Evolutionary conservation across 768 basidiomycete species (phyloP).

Genomic region (Tulasnella sp.): DNA sequence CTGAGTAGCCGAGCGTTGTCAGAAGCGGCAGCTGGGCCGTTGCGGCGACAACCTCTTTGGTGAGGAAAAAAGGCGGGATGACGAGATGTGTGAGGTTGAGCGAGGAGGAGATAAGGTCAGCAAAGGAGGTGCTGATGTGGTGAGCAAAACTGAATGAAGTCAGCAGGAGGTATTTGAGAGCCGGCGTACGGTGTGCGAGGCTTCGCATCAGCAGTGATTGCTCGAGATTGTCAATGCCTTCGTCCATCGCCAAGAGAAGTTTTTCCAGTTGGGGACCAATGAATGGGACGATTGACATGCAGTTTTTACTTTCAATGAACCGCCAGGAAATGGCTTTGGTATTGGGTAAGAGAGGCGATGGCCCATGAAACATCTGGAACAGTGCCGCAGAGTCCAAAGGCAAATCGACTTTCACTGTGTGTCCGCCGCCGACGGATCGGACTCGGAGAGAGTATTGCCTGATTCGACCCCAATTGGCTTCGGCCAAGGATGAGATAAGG

Average conservation of each 20-base stretch:
- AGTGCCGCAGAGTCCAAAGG: background rate
- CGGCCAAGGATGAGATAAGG: background rate
- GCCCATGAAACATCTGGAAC: background rate
- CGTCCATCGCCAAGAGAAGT: background rate
- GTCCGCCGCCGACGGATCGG: background rate
- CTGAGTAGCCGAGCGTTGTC: too few species aligned
- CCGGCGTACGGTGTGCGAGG: background rate
- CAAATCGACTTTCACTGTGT: background rate
- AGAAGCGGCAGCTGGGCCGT: too few species aligned
- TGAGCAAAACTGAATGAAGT: background rate
- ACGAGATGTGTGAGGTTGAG: background rate
- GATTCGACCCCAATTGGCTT: background rate
- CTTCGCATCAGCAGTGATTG: background rate
- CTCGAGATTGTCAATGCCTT: background rate
- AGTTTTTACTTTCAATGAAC: background rate
- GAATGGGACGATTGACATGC: background rate
- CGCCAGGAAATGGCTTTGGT: background rate
- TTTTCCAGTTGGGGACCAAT: background rate
- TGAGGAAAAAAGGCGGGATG: background rate
- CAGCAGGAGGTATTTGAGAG: background rate
- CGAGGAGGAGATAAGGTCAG: background rate
- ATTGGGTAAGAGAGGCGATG: background rate
- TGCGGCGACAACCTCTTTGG: background rate
- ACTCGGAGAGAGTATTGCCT: background rate
- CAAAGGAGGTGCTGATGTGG: background rate